Percentiles rank a stretch among this genome's conserved stretches.
These are phyloP conservation scores for Talaromyces sp. DNA, from an alignment of 2,329 filamentous ascomycete species.

Conservation along the genomic window DNA sequence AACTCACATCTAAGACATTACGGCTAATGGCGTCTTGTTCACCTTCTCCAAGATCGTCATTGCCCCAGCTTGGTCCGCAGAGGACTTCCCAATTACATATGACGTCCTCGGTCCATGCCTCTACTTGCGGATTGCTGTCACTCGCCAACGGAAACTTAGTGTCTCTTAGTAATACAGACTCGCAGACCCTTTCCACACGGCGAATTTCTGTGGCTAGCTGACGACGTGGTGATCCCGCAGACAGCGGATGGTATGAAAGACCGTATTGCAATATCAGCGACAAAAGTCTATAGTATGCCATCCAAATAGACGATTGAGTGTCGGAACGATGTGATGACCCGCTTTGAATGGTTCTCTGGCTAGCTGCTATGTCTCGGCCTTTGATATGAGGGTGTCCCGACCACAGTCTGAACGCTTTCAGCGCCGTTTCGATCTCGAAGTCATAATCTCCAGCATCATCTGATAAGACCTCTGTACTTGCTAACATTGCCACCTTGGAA, in stretches of 20 bases:
- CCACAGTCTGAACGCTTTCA: slow-evolving; percentile 50
- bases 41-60: slow-evolving; percentile 74
- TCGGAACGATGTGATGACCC: slow-evolving; percentile 24
- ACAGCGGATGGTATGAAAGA: slow-evolving; percentile 35
- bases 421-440: slow-evolving; percentile 35
- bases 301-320: slow-evolving; percentile 62
- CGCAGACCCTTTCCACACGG: slow-evolving; percentile 73
- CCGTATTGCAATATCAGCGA: slow-evolving; percentile 67
- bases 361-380: slow-evolving; percentile 23
- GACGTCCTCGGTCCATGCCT: slow-evolving; percentile 73
- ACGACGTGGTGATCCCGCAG: slow-evolving; percentile 47
- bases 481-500: slow-evolving; percentile 69
- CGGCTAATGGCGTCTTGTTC: slow-evolving; percentile 72
- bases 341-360: slow-evolving; percentile 20
- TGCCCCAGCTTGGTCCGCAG: slow-evolving; percentile 73
- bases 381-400: slow-evolving; percentile 38
- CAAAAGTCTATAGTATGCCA: slow-evolving; percentile 75
- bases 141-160: slow-evolving; percentile 81
- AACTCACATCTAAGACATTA: slow-evolving; percentile 65
- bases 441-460: slow-evolving; percentile 23
- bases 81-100: slow-evolving; percentile 82
- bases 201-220: slow-evolving; percentile 75
- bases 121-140: slow-evolving; percentile 72
- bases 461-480: slow-evolving; percentile 49
- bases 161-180: slow-evolving; percentile 71